These are phyloP conservation scores for Plicaturopsis crispa DNA, from an alignment of 768 basidiomycete species.

Conservation along the genomic window DNA sequence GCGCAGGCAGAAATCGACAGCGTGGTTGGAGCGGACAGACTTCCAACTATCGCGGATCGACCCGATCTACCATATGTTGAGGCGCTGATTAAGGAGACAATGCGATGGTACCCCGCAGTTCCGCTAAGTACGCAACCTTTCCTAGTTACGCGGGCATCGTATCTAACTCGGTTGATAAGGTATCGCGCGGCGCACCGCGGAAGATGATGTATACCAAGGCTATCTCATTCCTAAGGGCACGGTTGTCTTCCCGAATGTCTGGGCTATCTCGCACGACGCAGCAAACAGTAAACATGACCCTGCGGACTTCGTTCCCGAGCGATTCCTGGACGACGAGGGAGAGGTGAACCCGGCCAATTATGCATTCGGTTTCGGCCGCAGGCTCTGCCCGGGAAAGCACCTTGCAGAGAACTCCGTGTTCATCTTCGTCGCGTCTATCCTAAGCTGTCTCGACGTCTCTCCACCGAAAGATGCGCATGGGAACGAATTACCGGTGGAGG, in stretches of 20 bases:
- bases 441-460: neutral
- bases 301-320: conserved; percentile 5
- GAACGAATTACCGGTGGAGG: neutral
- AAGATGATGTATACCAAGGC: conserved; percentile 2
- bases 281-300: neutral
- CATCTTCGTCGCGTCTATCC: neutral
- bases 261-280: conserved; percentile 3
- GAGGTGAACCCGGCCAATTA: conserved; percentile 3
- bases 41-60: conserved; percentile 10
- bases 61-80: conserved; percentile 13
- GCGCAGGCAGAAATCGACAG: conserved; percentile 13
- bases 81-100: conserved; percentile 11
- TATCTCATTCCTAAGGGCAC: conserved; percentile 12
- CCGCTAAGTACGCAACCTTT: neutral
- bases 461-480: neutral
- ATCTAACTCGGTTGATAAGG: neutral
- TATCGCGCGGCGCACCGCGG: neutral
- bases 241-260: conserved; percentile 11
- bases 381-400: conserved; percentile 6
- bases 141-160: neutral
- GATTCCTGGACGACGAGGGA: conserved; percentile 2
- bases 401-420: conserved; percentile 6
- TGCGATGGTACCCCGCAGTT: conserved; percentile 12
- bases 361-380: conserved; percentile 9
- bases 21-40: conserved; percentile 8